Base-by-base conservation (phyloP, 305 asterid species). In the Galium porrigens region DNA sequence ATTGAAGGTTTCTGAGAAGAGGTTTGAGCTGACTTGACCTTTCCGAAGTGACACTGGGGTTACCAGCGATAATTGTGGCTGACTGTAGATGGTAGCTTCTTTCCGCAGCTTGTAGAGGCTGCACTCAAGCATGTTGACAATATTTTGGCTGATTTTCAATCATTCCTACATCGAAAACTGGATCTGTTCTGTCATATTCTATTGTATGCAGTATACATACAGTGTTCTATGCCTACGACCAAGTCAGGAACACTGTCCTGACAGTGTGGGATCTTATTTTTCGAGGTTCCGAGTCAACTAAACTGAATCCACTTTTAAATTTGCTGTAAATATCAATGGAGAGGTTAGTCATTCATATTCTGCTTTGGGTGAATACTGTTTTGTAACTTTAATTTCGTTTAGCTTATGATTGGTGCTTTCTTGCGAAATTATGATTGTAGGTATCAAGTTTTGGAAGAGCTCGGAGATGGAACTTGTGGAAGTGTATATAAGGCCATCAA, bases 401-500 rank as follows among this genome's bases (percentile, higher is more conserved):
- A 68, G 67, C 74, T 75, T 62, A 61, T 44, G 27, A 30, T 68
- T 46, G 64, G 49, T 73, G 55, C 64, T 68, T 75, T 69, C 65
- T 65, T 56, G 36, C 74, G 27, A 58, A 25, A 41, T 61, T 76
- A 65, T 74, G 33, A 64, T 67, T 75, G 61, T 84, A 92, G 96
- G 78, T 92, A 92, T 72, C 87, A 79, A 77, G 64, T 87, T 76
- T 79, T 89, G 84, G 80, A 74, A 55, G 97, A 87, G 83, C 83
- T 89, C 76, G 99, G 99, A 48, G 87, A 87, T 82, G 99, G 99
- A 70, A 84, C 95, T 57, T 86, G 89, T 64, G 99, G 97, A 52
- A 77, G 72, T 83, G 97, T 92, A 73, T 92, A 79, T 86, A 87
- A 86, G 81, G 99, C 97, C 74, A 68, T 92, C 71, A 87, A 82